These are phyloP conservation scores for Ophioceras dolichostomum DNA, from an alignment of 2,329 filamentous ascomycete species.

Conservation along the genomic window DNA sequence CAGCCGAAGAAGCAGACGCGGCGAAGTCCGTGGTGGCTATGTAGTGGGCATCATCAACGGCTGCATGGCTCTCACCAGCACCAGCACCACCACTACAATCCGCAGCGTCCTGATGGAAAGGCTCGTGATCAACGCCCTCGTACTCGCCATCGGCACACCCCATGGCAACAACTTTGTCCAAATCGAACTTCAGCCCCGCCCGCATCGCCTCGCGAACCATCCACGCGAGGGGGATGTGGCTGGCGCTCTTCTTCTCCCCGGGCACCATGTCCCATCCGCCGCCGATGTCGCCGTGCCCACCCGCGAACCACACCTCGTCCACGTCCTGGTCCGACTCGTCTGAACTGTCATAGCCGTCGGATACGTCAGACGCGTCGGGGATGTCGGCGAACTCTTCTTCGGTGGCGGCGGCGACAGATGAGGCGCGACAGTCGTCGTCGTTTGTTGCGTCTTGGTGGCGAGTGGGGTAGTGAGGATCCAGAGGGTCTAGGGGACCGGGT, in stretches of 20 bases:
- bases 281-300: conserved; percentile 67
- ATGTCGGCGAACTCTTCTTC: conserved; percentile 1
- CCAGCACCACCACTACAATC: neutral
- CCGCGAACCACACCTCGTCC: conserved; percentile 70
- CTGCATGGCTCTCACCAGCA: neutral
- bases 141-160: conserved; percentile 39
- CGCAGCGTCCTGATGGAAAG: too few species aligned
- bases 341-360: conserved; percentile 28
- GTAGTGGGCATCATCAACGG: neutral
- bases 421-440: neutral
- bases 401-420: neutral
- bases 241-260: conserved; percentile 43
- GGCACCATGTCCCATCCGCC: conserved; percentile 57
- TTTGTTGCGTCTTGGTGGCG: neutral
- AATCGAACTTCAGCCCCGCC: conserved; percentile 60
- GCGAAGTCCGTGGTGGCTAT: too few species aligned
- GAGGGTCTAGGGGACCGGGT: too few species aligned
- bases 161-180: conserved; percentile 53
- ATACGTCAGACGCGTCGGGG: conserved; percentile 11
- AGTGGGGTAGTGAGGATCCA: too few species aligned
- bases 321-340: conserved; percentile 54
- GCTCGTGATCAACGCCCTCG: too few species aligned
- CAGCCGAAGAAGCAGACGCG: too few species aligned
- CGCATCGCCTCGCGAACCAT: conserved; percentile 48
- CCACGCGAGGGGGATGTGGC: conserved; percentile 53